Base-by-base conservation (phyloP, 2,329 filamentous ascomycete species). In the Beauveria medogensis region DNA sequence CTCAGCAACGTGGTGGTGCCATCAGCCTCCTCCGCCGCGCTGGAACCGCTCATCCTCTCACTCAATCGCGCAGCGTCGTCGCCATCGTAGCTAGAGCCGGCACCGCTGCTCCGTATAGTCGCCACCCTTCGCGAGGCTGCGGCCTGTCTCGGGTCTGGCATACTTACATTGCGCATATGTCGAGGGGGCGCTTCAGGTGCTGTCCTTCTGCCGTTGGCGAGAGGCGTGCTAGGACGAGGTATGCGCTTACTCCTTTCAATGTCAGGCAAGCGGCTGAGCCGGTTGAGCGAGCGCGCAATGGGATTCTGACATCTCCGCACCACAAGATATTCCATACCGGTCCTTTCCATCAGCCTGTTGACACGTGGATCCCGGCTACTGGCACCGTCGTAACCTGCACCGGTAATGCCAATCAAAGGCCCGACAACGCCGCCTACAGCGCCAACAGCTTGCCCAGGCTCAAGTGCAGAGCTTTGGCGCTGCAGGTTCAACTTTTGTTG, bases 401-500 rank as follows among this genome's bases (percentile, higher is more conserved):
- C 80, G 10, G 80, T 78, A 3, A 82, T 80, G 18, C 81, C 79
- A 24, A 83, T 77, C 24, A 84, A 68, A 0, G 80, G 77, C 14
- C 76, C 77, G 8, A 74, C 73, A 1, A 74, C 73, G 5, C 78
- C 76, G 7, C 69, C 69, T 28, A 70, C 69, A 20, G 68, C 70
- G 1, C 69, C 61, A 0, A 73, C 69, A 5, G 68, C 63, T 74
- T 86, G 82, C 34, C 82, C 75, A 0, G 85, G 84, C 66, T 91
- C 88, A 53, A 91, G 86, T 65, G 82, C 84, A 3, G 87, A 90
- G 69, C 86, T 89, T 34, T 87, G 88, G 43, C 88, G 82, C 69
- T 91, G 87, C 1, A 91, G 79, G 73, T 90, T 87, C 16, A 91
- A 77, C 68, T 91, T 91, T 70, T 91, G 87, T 72, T 91, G 87